Evolutionary conservation across 83 land plant species (phyloP), one percentile per base, ranked within the genome.

Genomic region (Diphasiastrum complanatum): DNA sequence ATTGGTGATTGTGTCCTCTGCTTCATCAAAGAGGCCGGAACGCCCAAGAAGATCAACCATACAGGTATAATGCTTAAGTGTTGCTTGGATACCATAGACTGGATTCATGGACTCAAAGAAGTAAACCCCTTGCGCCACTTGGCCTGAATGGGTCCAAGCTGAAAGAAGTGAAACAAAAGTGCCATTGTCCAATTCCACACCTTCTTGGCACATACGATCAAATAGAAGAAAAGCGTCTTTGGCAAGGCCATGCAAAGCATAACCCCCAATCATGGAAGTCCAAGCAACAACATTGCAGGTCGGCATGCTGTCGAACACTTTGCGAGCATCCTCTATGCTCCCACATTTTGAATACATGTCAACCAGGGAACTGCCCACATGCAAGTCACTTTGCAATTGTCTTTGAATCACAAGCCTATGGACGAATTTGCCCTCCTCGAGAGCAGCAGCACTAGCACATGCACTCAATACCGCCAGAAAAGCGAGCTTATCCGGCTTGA

Each of bases 271-370:
- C 37, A 58, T 58, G 33, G 61, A 14, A 4, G 61, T 58, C 61
- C 61, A 58, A 2, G 61, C 22, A n/a, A 58, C 35, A 2, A 33
- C 20, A n/a, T 58, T 18, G 2, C 51, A 3, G 2, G 28, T 6
- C n/a, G 35, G 6, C 12, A 58, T 32, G 37, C 43, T 34, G 35
- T 58, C 61, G 35, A 58, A 58, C 32, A 58, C 37, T 18, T 3
- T 11, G 18, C 43, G 43, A n/a, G 61, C 61, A 33, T 32, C 34
- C 2, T 5, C 5, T 33, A 35, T 6, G 51, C 46, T 32, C 3
- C 61, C 61, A 35, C 51, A 58, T 24, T 34, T 58, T 35, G 5
- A 36, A 35, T 58, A 58, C 61, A 58, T 58, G 51, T 58, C 33
- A 2, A 58, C 3, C 32, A 58, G 61, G 4, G 61, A 36, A 19